Evolutionary conservation across 2,329 filamentous ascomycete species (phyloP).

Genomic region (Zymoseptoria passerinii): DNA sequence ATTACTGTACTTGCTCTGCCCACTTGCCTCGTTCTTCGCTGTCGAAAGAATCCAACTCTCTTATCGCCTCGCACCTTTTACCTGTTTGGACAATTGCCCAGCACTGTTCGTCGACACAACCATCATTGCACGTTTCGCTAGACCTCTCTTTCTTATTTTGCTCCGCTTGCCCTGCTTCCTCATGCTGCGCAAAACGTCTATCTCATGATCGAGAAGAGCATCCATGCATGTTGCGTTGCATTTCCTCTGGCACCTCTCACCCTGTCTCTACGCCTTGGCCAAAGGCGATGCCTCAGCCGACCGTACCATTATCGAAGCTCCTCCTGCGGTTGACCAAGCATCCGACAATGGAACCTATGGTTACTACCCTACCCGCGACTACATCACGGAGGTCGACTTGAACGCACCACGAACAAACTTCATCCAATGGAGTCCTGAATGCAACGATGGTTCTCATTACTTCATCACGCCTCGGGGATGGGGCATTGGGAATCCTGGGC

Average conservation of each 20-base stretch:
- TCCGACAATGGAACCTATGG: slow-evolving; percentile 25
- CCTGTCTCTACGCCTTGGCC: slow-evolving; percentile 12
- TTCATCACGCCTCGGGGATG: slow-evolving; percentile 29
- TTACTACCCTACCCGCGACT: slow-evolving; percentile 22
- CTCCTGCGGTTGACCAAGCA: slow-evolving; percentile 17
- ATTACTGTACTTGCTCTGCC: not conserved
- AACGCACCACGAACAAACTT: slow-evolving; percentile 24
- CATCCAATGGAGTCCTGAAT: slow-evolving; percentile 21
- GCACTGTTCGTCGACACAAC: not conserved
- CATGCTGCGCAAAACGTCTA: not conserved
- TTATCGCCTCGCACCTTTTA: not conserved
- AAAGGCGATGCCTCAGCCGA: not conserved
- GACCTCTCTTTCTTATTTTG: not conserved
- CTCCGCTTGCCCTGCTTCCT: not conserved
- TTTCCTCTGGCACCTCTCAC: slow-evolving; percentile 19
- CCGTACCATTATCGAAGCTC: not conserved
- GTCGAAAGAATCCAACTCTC: not conserved
- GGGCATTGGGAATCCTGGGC: slow-evolving; percentile 24
- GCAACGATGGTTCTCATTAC: slow-evolving; percentile 22
- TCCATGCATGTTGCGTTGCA: slow-evolving; percentile 15
- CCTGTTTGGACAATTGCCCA: not conserved
- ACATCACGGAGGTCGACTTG: slow-evolving; percentile 17
- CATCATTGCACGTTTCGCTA: not conserved
- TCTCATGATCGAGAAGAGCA: slow-evolving; percentile 3
- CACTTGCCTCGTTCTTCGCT: not conserved